A percentile compares a stretch with the other conserved stretches of the same genome.
Conservation (phyloP, 2,329 filamentous ascomycete species). For the Fusarium duplospermum region DNA sequence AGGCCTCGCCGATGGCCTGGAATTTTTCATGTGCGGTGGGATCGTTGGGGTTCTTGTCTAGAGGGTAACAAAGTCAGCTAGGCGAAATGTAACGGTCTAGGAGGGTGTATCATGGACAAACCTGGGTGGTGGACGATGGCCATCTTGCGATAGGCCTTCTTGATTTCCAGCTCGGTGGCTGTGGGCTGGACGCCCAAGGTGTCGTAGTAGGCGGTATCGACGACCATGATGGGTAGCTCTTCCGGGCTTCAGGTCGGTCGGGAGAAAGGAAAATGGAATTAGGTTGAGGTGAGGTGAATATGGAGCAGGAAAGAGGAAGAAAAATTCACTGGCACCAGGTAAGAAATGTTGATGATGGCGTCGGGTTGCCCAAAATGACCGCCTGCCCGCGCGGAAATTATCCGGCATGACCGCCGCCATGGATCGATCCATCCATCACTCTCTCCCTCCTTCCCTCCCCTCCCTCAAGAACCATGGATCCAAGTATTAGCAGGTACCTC, state of each 20-base stretch:
- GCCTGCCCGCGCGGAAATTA: conserved; percentile 38
- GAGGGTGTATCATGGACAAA: conserved; percentile 51
- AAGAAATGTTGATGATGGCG: conserved; percentile 41
- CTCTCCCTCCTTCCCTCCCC: background rate
- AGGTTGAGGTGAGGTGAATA: conserved; percentile 15
- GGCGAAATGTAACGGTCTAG: background rate
- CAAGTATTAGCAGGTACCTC: background rate
- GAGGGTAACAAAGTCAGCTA: conserved; percentile 22
- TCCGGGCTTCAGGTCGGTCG: conserved; percentile 16
- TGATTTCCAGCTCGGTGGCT: conserved; percentile 92
- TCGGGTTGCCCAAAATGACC: conserved; percentile 39
- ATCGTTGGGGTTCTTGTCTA: conserved; percentile 98
- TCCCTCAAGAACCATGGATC: background rate
- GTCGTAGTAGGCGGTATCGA: conserved; percentile 91
- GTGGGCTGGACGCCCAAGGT: conserved; percentile 85
- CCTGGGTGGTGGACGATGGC: conserved; percentile 94
- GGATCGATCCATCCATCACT: background rate
- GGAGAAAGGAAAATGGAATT: background rate
- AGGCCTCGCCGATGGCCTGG: conserved; percentile 82
- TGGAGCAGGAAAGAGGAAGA: background rate
- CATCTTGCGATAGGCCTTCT: conserved; percentile 95
- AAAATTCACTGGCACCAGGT: conserved; percentile 9
- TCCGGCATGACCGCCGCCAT: conserved; percentile 10
- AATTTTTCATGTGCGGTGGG: conserved; percentile 94
- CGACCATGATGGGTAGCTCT: conserved; percentile 74